phyloP scores from a whole-genome alignment of 257 asterid genomes.

The Solanum sejunctum region DNA sequence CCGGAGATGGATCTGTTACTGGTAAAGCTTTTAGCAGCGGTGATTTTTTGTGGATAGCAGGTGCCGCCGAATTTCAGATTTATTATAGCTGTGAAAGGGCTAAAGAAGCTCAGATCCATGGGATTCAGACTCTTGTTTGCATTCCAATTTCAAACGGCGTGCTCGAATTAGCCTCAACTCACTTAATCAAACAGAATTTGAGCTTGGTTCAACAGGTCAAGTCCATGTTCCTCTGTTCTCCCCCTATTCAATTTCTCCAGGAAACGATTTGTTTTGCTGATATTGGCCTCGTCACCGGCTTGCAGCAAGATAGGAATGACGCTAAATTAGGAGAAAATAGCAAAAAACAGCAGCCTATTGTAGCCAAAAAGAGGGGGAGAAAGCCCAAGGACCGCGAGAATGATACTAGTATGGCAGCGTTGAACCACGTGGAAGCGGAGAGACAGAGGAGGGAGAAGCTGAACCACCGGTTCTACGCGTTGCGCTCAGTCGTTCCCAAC shows the following conservation, averaged over 20 bases:
- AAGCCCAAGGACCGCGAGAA: slow-evolving; percentile 18
- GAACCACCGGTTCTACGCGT: slow-evolving; percentile 68
- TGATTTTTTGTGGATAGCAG: slow-evolving; percentile 48
- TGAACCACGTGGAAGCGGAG: slow-evolving; percentile 81
- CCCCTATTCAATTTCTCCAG: not conserved
- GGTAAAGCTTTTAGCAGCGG: slow-evolving; percentile 56
- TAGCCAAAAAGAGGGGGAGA: slow-evolving; percentile 50
- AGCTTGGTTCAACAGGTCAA: slow-evolving; percentile 34
- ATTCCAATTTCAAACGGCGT: slow-evolving; percentile 54
- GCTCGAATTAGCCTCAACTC: slow-evolving; percentile 54
- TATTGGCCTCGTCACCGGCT: slow-evolving; percentile 1
- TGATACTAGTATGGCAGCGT: not conserved
- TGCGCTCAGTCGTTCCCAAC: slow-evolving; percentile 74
- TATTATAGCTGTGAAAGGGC: slow-evolving; percentile 56
- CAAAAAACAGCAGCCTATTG: not conserved
- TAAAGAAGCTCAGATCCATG: slow-evolving; percentile 59
- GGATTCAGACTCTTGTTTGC: slow-evolving; percentile 56
- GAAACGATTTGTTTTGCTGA: slow-evolving; percentile 10
- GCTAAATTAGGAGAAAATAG: not conserved
- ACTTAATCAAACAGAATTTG: slow-evolving; percentile 40
- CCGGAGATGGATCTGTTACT: slow-evolving; percentile 29
- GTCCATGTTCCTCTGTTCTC: slow-evolving; percentile 22
- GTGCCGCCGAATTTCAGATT: slow-evolving; percentile 41
- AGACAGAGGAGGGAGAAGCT: slow-evolving; percentile 86
- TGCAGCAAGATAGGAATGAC: not conserved